phyloP scores from a whole-genome alignment of 2,329 filamentous ascomycete genomes.

The Sclerotinia borealis region DNA sequence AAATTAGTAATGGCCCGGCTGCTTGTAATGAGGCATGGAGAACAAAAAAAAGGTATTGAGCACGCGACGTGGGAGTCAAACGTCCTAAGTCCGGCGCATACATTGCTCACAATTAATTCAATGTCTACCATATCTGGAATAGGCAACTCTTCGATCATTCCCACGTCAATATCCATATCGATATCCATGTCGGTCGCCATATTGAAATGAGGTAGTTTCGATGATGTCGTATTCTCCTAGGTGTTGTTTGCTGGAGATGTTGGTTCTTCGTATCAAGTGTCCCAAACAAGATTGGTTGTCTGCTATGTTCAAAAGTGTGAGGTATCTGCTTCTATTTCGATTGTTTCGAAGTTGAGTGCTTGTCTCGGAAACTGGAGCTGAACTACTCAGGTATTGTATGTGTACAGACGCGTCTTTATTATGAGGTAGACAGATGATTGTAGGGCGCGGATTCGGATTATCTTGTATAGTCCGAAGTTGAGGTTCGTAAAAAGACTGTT shows the following conservation, averaged over 20 bases:
- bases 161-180: slow-evolving; percentile 68
- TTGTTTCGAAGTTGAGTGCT: neutral
- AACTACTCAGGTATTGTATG: neutral
- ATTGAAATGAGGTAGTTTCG: slow-evolving; percentile 3
- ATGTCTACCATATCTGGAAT: slow-evolving; percentile 9
- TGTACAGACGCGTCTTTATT: neutral
- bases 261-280: no score
- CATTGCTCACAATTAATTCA: slow-evolving; percentile 6
- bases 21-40: neutral
- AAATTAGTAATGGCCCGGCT: no score
- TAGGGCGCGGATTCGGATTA: neutral
- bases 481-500: neutral
- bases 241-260: neutral
- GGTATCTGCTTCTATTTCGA: neutral
- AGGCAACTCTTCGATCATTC: slow-evolving; percentile 38
- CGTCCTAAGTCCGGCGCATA: neutral
- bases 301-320: neutral
- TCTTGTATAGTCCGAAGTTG: neutral
- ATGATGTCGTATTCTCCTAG: neutral
- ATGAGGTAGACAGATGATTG: neutral
- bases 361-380: neutral
- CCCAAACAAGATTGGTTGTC: neutral
- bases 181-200: slow-evolving; percentile 56
- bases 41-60: neutral
- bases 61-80: neutral